A percentile compares a stretch with the other conserved stretches of the same genome.
Evolutionary conservation across 345 rosid species (phyloP).

Genomic region (Linum usitatissimum): DNA sequence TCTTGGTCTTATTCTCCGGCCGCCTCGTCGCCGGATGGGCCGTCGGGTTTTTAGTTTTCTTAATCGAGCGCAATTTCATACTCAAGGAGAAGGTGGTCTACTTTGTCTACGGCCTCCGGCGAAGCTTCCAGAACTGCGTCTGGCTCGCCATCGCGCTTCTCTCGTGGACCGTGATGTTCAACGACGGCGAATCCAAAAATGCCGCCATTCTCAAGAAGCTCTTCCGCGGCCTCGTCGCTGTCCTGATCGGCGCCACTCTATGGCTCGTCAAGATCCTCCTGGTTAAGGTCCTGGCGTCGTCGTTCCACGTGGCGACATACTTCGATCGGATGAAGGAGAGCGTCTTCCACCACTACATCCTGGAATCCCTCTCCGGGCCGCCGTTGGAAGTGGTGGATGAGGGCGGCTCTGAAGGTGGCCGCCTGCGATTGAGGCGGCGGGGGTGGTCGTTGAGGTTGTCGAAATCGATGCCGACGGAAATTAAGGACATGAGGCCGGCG

Average conservation of each 20-base stretch:
- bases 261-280: conserved; percentile 46
- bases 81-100: conserved; percentile 34
- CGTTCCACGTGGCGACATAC: background rate
- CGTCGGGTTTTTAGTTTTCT: conserved; percentile 20
- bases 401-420: background rate
- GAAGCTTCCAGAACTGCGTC: conserved; percentile 31
- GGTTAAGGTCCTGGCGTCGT: conserved; percentile 18
- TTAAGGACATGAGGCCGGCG: too few relatives aligned
- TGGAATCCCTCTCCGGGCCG: background rate
- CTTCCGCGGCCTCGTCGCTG: conserved; percentile 25
- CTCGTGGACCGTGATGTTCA: conserved; percentile 27
- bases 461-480: background rate
- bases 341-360: background rate
- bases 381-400: background rate
- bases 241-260: conserved; percentile 36
- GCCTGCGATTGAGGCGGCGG: background rate
- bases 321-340: background rate
- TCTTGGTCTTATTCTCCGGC: conserved; percentile 32
- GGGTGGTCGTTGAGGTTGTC: background rate
- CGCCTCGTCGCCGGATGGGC: conserved; percentile 31
- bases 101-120: conserved; percentile 30
- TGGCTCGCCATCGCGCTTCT: conserved; percentile 30
- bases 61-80: conserved; percentile 33
- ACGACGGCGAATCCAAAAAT: conserved; percentile 23
- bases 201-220: conserved; percentile 15